A percentile compares a stretch with the other conserved stretches of the same genome.
Conservation (phyloP, 176 grass and related monocot genomes). For the Phyllostachys edulis region DNA sequence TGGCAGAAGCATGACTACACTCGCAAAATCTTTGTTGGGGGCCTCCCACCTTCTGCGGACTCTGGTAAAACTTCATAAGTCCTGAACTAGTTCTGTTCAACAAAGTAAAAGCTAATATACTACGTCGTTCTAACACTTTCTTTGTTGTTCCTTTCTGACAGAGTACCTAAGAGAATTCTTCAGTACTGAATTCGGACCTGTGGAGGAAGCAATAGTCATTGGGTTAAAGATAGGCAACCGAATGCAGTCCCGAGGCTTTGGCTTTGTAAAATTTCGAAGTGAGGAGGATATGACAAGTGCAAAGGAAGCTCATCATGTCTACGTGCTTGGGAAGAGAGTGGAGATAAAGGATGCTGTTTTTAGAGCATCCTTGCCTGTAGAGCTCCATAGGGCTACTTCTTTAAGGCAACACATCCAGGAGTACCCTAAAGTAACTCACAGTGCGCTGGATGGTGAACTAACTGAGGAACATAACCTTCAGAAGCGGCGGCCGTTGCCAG, state of each 20-base stretch:
- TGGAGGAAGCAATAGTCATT: conserved; percentile 66
- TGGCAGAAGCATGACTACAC: conserved; percentile 56
- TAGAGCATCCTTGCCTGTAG: conserved; percentile 45
- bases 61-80: conserved; percentile 41
- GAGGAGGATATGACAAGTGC: conserved; percentile 47
- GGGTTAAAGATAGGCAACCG: conserved; percentile 29
- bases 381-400: conserved; percentile 23
- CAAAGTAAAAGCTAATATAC: neutral
- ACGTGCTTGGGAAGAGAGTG: conserved; percentile 62
- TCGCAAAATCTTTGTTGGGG: conserved; percentile 67
- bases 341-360: conserved; percentile 64
- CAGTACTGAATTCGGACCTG: conserved; percentile 54
- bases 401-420: conserved; percentile 23
- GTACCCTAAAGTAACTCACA: conserved; percentile 15
- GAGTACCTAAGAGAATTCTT: conserved; percentile 55
- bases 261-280: conserved; percentile 59
- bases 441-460: conserved; percentile 36
- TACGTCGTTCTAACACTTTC: conserved; percentile 5
- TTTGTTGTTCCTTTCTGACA: conserved; percentile 18
- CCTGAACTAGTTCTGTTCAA: neutral
- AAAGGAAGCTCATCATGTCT: conserved; percentile 63
- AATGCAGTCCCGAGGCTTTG: conserved; percentile 59
- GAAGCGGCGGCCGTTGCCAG: conserved; percentile 41
- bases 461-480: conserved; percentile 32
- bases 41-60: conserved; percentile 55